These are phyloP conservation scores for Diospyros kaki DNA, from an alignment of 148 eudicot species.

Conservation along the genomic window DNA sequence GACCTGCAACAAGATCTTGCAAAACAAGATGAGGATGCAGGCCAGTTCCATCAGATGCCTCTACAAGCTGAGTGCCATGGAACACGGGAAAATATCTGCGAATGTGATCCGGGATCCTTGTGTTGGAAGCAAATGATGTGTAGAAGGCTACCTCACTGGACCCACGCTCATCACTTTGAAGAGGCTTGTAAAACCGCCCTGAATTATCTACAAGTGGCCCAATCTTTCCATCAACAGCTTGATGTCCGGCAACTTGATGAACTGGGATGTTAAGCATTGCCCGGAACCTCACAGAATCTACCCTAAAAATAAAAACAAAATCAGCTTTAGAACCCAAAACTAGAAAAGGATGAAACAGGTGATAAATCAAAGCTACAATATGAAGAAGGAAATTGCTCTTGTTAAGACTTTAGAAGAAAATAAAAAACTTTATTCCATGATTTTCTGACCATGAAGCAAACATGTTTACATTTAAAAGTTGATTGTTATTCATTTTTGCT, in stretches of 20 bases:
- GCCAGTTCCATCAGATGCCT: conserved; percentile 88
- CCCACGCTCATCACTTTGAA: conserved; percentile 76
- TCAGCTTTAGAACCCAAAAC: no score
- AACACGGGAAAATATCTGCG: conserved; percentile 67
- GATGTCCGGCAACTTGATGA: conserved; percentile 97
- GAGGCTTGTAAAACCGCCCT: conserved; percentile 92
- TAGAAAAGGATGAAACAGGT: no score
- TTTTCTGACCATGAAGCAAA: no score
- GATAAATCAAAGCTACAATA: no score
- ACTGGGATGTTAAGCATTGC: conserved; percentile 54
- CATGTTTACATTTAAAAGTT: no score
- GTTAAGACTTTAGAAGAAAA: no score
- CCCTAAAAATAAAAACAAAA: conserved; percentile 1
- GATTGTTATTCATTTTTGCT: no score
- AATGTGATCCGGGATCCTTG: conserved; percentile 46
- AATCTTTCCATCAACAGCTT: conserved; percentile 54
- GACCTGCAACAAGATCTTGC: conserved; percentile 44
- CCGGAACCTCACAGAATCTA: background rate
- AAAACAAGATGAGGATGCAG: conserved; percentile 65
- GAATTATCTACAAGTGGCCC: conserved; percentile 84
- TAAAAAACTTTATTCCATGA: no score
- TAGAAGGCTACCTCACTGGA: conserved; percentile 67
- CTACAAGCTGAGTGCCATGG: conserved; percentile 57
- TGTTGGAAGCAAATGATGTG: conserved; percentile 51
- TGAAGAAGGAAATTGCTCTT: no score